Evolutionary conservation across 371 early-diverging fungal species (phyloP).

Genomic region (Thermomucor indicae-seudaticae): DNA sequence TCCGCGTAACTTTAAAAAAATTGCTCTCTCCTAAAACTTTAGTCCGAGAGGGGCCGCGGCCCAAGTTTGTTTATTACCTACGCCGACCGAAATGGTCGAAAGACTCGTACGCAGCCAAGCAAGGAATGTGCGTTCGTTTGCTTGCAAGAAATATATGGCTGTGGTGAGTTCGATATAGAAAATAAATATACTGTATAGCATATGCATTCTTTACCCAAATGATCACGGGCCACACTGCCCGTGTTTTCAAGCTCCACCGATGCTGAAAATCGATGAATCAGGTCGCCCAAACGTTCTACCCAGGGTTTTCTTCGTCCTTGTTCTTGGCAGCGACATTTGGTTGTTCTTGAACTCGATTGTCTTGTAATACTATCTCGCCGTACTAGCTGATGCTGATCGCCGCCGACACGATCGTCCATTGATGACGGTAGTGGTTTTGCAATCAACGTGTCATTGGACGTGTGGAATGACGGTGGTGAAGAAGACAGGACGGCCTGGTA

Average conservation of each 20-base stretch:
- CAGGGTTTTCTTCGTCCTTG: too few species aligned
- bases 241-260: slow-evolving; percentile 60
- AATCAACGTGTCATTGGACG: too few species aligned
- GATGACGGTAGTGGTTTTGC: too few species aligned
- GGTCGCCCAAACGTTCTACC: background rate
- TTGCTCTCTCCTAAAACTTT: background rate
- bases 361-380: too few species aligned
- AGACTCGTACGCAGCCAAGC: slow-evolving; percentile 78
- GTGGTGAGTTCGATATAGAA: background rate
- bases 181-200: background rate
- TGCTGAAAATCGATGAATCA: slow-evolving; percentile 9
- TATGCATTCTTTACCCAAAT: slow-evolving; percentile 42
- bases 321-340: too few species aligned
- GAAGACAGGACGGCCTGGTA: too few species aligned
- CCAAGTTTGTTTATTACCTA: slow-evolving; percentile 36
- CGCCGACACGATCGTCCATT: too few species aligned
- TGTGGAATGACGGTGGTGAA: too few species aligned
- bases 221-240: slow-evolving; percentile 75
- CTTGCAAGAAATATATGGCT: slow-evolving; percentile 33
- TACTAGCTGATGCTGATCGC: too few species aligned
- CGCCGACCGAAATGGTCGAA: slow-evolving; percentile 71
- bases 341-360: too few species aligned
- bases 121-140: slow-evolving; percentile 79
- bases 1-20: background rate
- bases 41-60: slow-evolving; percentile 1